These are phyloP conservation scores for Aphanomyces astaci DNA, from an alignment of 352 stramenopile species.

Conservation along the genomic window DNA sequence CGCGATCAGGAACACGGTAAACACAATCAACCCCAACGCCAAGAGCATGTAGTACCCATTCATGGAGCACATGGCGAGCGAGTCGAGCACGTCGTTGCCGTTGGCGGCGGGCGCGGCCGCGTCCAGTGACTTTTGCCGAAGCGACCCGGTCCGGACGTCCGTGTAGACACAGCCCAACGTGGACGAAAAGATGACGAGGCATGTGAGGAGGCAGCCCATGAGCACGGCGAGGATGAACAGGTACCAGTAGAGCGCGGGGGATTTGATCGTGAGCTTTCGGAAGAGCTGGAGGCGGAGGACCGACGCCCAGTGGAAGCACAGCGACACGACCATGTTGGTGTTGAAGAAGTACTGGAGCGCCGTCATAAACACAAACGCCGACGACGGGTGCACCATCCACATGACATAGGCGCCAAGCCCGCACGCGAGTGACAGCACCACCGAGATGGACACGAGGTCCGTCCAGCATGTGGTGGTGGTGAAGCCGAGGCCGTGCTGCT, in stretches of 20 bases:
- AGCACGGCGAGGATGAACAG: conserved; percentile 55
- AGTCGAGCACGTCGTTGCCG: conserved; percentile 55
- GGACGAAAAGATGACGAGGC: conserved; percentile 38
- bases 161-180: conserved; percentile 69
- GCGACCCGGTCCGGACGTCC: conserved; percentile 34
- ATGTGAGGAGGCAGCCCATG: conserved; percentile 55
- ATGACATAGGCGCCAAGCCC: conserved; percentile 66
- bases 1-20: conserved; percentile 78
- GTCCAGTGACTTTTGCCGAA: conserved; percentile 43
- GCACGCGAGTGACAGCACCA: conserved; percentile 76
- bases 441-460: conserved; percentile 74
- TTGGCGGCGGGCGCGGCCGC: conserved; percentile 60
- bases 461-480: conserved; percentile 80
- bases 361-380: conserved; percentile 79
- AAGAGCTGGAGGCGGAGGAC: conserved; percentile 82
- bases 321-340: conserved; percentile 74
- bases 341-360: conserved; percentile 85
- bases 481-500: conserved; percentile 60
- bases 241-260: conserved; percentile 65
- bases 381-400: conserved; percentile 78
- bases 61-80: conserved; percentile 65
- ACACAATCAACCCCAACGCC: conserved; percentile 69
- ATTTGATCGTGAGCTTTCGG: conserved; percentile 79
- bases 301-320: conserved; percentile 83
- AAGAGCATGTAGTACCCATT: conserved; percentile 75